Evolutionary conservation across 2,329 filamentous ascomycete genomes (phyloP), one percentile per base, ranked within the genome.

Genomic region (Fusarium sp.): DNA sequence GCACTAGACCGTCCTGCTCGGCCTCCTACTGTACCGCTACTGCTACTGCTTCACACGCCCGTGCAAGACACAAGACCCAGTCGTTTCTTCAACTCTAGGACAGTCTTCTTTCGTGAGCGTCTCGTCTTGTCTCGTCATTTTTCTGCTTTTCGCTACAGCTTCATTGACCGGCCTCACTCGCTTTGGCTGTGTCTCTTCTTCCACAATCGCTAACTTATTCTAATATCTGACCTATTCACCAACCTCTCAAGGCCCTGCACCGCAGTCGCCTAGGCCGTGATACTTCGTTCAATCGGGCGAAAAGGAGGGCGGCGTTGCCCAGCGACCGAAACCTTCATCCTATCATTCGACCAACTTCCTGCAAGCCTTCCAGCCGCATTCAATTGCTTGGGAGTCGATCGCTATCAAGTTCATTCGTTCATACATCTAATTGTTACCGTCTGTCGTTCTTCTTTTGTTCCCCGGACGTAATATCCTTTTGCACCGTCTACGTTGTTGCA

Each of bases 121-220:
- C 56, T 58, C 55, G 63, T 69, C 63, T 63, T 58, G 59, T 63
- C 61, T 50, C 63, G 42, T 58, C 68, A 57, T 67, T 64, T 63
- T 62, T 55, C 68, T 59, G 51, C 66, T 49, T 59, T 46, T 63
- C 49, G 34, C 49, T 71, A 60, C 67, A 61, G 58, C 53, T 69
- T 69, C 63, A 70, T 66, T 58, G 64, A 70, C 66, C 81, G 80
- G 80, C 83, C 83, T 88, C 88, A 86, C 82, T 90, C 87, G 87
- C 83, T 89, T 81, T 84, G 84, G 84, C 83, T 82, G 81, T 77
- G 81, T 81, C 76, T 62, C 25, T 66, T 74, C 74, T 43, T 27
- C 14, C 55, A 61, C 79, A 65, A 73, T 83, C 81, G 77, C 80
- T 84, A 65, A 28, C 32, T 64, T 64, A 72, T 74, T 25, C 14